phyloP scores from a whole-genome alignment of 2,329 filamentous ascomycete genomes.

The Talaromyces sp. region DNA sequence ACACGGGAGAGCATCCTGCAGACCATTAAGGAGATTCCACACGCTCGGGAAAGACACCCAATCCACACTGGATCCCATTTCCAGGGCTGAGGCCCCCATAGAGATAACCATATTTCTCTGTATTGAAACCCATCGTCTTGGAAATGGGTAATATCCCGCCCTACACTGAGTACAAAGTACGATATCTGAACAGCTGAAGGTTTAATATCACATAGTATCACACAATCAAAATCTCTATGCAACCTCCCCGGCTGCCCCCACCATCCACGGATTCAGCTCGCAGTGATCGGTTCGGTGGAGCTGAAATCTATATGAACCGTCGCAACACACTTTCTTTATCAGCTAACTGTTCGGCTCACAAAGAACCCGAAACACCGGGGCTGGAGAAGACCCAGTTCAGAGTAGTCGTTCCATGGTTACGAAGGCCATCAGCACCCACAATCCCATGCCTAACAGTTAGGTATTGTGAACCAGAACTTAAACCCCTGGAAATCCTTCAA shows the following conservation, averaged over 20 bases:
- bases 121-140: too few relatives aligned
- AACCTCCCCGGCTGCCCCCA: slow-evolving; percentile 10
- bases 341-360: slow-evolving; percentile 17
- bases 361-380: neutral
- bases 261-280: slow-evolving; percentile 1
- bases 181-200: too few relatives aligned
- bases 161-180: neutral
- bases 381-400: neutral
- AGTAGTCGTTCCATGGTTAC: slow-evolving; percentile 14
- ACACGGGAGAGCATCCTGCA: slow-evolving; percentile 20
- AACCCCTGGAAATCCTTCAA: slow-evolving; percentile 4
- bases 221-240: neutral
- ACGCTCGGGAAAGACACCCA: neutral
- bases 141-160: too few relatives aligned
- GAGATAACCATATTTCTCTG: neutral
- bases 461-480: neutral
- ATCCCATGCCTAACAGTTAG: neutral
- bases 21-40: neutral
- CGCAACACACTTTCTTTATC: slow-evolving; percentile 2
- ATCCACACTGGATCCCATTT: neutral
- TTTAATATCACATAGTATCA: neutral
- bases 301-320: neutral
- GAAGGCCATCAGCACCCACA: neutral
- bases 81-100: neutral
- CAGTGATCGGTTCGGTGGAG: slow-evolving; percentile 19